Percentiles rank a stretch among this genome's conserved stretches.
Evolutionary conservation across 1,139 yeast species (phyloP).

Genomic region (Sugiyamaella pinicola): DNA sequence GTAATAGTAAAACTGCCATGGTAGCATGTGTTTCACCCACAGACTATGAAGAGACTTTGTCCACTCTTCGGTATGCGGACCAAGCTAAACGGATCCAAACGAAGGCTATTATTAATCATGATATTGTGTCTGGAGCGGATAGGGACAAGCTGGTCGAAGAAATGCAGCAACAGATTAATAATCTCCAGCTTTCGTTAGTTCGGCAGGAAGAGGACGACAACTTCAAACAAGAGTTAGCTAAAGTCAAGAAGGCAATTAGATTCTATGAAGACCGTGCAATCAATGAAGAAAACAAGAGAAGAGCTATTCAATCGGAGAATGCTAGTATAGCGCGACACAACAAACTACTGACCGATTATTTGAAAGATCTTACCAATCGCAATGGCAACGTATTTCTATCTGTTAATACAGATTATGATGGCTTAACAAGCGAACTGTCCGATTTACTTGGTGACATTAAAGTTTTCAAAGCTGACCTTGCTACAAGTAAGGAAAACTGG

Average conservation of each 20-base stretch:
- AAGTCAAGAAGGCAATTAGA: slow-evolving; percentile 42
- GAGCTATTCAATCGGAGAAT: slow-evolving; percentile 42
- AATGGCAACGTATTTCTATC: slow-evolving; percentile 3
- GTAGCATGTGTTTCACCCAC: slow-evolving; percentile 75
- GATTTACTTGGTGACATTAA: slow-evolving; percentile 27
- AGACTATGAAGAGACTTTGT: slow-evolving; percentile 71
- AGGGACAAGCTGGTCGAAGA: slow-evolving; percentile 43
- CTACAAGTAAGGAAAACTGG: slow-evolving; percentile 19
- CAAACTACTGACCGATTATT: slow-evolving; percentile 39
- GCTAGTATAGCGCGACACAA: slow-evolving; percentile 40
- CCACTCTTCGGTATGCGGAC: slow-evolving; percentile 74
- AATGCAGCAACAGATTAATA: slow-evolving; percentile 48
- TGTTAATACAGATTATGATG: slow-evolving; percentile 21
- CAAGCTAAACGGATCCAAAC: slow-evolving; percentile 72
- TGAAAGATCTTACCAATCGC: slow-evolving; percentile 41
- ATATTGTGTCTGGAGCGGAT: slow-evolving; percentile 45
- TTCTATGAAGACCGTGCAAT: slow-evolving; percentile 50
- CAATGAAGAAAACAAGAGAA: slow-evolving; percentile 42
- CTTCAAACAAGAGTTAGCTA: slow-evolving; percentile 39
- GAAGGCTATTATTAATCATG: slow-evolving; percentile 55
- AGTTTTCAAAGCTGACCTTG: slow-evolving; percentile 17
- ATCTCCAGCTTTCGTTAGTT: slow-evolving; percentile 41
- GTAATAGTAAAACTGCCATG: slow-evolving; percentile 76
- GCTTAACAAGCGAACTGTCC: slow-evolving; percentile 28
- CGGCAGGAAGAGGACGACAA: slow-evolving; percentile 35